Evolutionary conservation across 805 yeast genomes (phyloP).

Genomic region (Candida ficus): DNA sequence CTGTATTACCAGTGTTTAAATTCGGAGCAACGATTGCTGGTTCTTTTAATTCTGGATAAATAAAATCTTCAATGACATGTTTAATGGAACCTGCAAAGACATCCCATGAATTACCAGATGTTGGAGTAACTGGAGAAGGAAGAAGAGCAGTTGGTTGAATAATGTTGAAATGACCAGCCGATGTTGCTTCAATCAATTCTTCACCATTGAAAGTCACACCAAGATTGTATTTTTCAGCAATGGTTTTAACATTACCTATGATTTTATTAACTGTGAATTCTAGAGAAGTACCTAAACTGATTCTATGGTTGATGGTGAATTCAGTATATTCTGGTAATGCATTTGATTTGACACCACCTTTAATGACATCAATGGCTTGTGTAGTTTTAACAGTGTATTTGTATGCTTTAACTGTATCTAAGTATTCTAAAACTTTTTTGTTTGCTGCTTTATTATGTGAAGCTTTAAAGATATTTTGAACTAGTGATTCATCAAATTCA

Average conservation of each 20-base stretch:
- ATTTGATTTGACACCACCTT: constrained; percentile 8
- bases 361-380: constrained; percentile 45
- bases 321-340: constrained; percentile 50
- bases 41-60: constrained; percentile 8
- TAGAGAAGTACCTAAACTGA: constrained; percentile 41
- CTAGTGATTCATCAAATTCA: constrained; percentile 21
- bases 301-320: constrained; percentile 43
- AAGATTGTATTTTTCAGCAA: constrained; percentile 39
- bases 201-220: constrained; percentile 32
- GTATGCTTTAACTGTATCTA: constrained; percentile 40
- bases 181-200: constrained; percentile 12
- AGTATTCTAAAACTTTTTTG: constrained; percentile 28
- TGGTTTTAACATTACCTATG: constrained; percentile 24
- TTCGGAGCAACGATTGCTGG: constrained; percentile 12
- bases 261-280: constrained; percentile 28
- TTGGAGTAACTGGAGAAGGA: constrained; percentile 53
- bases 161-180: constrained; percentile 37
- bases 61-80: constrained; percentile 52
- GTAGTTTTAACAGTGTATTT: constrained; percentile 24
- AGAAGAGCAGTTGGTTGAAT: constrained; percentile 27
- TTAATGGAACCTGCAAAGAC: constrained; percentile 58
- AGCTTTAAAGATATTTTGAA: constrained; percentile 30
- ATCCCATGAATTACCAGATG: constrained; percentile 43
- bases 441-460: constrained; percentile 32
- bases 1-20: constrained; percentile 16